Evolutionary conservation across 2,329 filamentous ascomycete species (phyloP), one percentile per base, ranked within the genome.

Genomic region (Claviceps sp.): DNA sequence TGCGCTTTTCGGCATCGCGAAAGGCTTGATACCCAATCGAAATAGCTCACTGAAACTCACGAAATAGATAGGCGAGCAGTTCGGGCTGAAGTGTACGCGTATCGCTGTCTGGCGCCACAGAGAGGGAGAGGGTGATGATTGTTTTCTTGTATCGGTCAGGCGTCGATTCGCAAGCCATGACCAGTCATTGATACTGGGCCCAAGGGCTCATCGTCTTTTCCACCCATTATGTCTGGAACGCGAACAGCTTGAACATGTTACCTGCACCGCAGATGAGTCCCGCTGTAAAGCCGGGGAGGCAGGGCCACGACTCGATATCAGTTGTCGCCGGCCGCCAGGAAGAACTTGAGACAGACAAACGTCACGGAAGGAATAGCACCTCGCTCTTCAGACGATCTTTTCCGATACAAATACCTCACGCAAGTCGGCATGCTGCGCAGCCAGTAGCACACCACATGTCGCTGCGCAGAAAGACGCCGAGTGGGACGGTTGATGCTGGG

Each of bases 401-500:
- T 40, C 65, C 65, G 18, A 65, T 67, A 37, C 62, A 65, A 52
- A 62, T 60, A n/a, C 63, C 62, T 22, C 65, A 63, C 52, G 52
- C 61, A 22, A 58, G 59, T 18, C 55, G 59, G 38, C 58, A 48
- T n/a, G 40, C 45, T n/a, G 47, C 46, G 8, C 55, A 40, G 52
- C 53, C 48, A 47, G 57, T 38, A 44, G 50, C 42, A 54, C 55
- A 47, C 48, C 55, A 37, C 52, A 49, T 46, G 46, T 55, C 63
- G 57, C 53, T 61, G 41, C 82, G 91, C 58, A 81, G 91, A 58
- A 97, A 97, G 68, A 97, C 91, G 8, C 93, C 91, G 4, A 91
- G 84, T 62, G 93, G 91, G n/a, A 95, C 89, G 40, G 78, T 97
- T 55, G 85, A 91, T 57, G 88, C 87, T 51, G 89, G 88, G 11